phyloP scores from a whole-genome alignment of 208 protist species.

The Phytomonas sp. region DNA sequence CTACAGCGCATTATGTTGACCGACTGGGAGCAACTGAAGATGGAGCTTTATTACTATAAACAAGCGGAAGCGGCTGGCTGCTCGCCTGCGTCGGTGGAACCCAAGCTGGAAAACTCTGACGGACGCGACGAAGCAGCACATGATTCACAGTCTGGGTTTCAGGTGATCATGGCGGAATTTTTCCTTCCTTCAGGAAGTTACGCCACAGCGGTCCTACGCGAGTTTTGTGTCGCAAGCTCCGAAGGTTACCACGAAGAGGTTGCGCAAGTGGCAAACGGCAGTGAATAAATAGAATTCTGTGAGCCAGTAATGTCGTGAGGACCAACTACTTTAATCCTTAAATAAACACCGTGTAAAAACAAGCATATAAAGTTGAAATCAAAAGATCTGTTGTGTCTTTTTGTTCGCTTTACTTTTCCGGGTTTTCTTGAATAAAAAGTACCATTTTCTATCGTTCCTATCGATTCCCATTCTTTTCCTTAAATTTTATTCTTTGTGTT shows the following conservation, averaged over 20 bases:
- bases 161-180: conserved; percentile 57
- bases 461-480: neutral
- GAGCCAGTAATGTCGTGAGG: too few relatives aligned
- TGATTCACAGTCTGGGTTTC: conserved; percentile 16
- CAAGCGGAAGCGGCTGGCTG: neutral
- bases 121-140: conserved; percentile 1
- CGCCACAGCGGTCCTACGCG: conserved; percentile 75
- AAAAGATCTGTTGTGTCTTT: too few relatives aligned
- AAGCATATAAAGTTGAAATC: too few relatives aligned
- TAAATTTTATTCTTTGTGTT: neutral
- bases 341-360: too few relatives aligned
- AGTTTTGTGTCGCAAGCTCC: conserved; percentile 46
- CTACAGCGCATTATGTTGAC: conserved; percentile 46
- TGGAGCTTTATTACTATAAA: neutral
- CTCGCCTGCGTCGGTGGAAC: conserved; percentile 4
- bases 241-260: conserved; percentile 29
- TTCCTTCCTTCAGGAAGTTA: conserved; percentile 79
- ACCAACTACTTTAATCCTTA: too few relatives aligned
- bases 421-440: neutral
- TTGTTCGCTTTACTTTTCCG: too few relatives aligned
- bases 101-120: neutral
- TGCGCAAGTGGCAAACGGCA: neutral
- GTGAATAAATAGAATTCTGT: neutral
- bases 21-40: conserved; percentile 39
- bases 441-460: neutral